These are phyloP conservation scores for Westerdykella aurantiaca DNA, from an alignment of 2,329 filamentous ascomycete species.

Conservation along the genomic window DNA sequence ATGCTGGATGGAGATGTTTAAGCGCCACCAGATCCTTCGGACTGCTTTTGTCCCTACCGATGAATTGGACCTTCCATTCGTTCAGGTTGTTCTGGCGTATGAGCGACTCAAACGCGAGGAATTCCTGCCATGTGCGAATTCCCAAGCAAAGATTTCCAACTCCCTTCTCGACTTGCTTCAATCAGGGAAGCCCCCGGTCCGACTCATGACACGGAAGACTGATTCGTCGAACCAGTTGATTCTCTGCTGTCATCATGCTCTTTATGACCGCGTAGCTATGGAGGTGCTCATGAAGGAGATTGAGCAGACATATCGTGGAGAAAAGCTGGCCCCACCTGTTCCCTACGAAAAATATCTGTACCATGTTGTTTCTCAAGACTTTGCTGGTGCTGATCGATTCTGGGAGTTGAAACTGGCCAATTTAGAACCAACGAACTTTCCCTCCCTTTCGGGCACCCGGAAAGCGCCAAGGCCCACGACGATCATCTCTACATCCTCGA, in stretches of 20 bases:
- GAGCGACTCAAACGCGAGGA: conserved; percentile 41
- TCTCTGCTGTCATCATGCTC: conserved; percentile 67
- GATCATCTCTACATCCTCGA: conserved; percentile 21
- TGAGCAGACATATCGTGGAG: conserved; percentile 51
- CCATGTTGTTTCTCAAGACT: conserved; percentile 49
- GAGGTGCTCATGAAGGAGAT: conserved; percentile 64
- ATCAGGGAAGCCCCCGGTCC: conserved; percentile 30
- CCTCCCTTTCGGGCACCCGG: conserved; percentile 24
- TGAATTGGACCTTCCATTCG: conserved; percentile 56
- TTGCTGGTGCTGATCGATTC: conserved; percentile 53
- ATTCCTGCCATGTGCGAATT: conserved; percentile 9
- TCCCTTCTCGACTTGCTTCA: conserved; percentile 48
- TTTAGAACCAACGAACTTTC: conserved; percentile 45
- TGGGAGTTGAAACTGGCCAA: conserved; percentile 57
- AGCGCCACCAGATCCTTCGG: conserved; percentile 68
- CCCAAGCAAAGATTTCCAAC: conserved; percentile 39
- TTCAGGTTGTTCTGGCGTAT: conserved; percentile 61
- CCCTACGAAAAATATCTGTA: conserved; percentile 60
- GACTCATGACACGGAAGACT: conserved; percentile 23
- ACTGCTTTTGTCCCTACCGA: conserved; percentile 68
- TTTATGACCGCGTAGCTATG: conserved; percentile 82
- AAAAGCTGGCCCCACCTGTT: conserved; percentile 45
- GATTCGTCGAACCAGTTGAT: conserved; percentile 32
- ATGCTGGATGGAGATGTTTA: conserved; percentile 59
- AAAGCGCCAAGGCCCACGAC: not conserved